Percentiles rank a stretch among this genome's conserved stretches.
Evolutionary conservation across 176 grass and related monocot genomes (phyloP).

Genomic region (Pontederia crassipes): DNA sequence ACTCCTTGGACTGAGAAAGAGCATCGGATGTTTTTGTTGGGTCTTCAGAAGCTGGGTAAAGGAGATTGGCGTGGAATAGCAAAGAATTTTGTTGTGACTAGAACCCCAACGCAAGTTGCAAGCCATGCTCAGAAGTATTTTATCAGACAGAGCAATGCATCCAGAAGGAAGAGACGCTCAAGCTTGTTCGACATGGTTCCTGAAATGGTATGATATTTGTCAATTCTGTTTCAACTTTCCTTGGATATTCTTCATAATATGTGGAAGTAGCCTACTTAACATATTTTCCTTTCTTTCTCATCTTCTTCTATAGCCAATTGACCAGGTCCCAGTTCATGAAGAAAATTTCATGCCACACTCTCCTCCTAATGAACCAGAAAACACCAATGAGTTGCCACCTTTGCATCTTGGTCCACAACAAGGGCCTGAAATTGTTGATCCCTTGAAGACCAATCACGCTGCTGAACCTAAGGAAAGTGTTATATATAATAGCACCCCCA

Average conservation of each 20-base stretch:
- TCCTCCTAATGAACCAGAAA: slow-evolving; percentile 31
- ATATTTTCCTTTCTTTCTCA: slow-evolving; percentile 6
- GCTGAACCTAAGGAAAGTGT: slow-evolving; percentile 22
- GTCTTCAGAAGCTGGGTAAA: slow-evolving; percentile 79
- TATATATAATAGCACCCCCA: slow-evolving; percentile 15
- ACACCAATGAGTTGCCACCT: slow-evolving; percentile 25
- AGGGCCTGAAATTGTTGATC: slow-evolving; percentile 26
- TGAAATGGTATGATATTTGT: slow-evolving; percentile 36
- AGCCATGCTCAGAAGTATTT: slow-evolving; percentile 98
- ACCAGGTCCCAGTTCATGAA: slow-evolving; percentile 7
- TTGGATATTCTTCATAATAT: not conserved
- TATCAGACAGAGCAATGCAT: slow-evolving; percentile 70
- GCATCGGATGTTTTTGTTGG: slow-evolving; percentile 74
- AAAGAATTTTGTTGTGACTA: slow-evolving; percentile 66
- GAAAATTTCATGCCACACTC: slow-evolving; percentile 24
- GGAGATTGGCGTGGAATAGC: slow-evolving; percentile 92
- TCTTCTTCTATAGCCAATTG: slow-evolving; percentile 38
- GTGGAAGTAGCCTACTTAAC: not conserved
- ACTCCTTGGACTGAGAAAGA: slow-evolving; percentile 95
- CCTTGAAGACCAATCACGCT: slow-evolving; percentile 9
- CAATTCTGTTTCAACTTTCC: not conserved
- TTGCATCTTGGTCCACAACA: slow-evolving; percentile 31
- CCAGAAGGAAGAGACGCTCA: slow-evolving; percentile 69
- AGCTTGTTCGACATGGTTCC: slow-evolving; percentile 92
- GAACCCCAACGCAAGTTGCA: slow-evolving; percentile 87